These are phyloP conservation scores for Phytopythium ostracodes DNA, from an alignment of 352 stramenopile genomes.

Conservation along the genomic window DNA sequence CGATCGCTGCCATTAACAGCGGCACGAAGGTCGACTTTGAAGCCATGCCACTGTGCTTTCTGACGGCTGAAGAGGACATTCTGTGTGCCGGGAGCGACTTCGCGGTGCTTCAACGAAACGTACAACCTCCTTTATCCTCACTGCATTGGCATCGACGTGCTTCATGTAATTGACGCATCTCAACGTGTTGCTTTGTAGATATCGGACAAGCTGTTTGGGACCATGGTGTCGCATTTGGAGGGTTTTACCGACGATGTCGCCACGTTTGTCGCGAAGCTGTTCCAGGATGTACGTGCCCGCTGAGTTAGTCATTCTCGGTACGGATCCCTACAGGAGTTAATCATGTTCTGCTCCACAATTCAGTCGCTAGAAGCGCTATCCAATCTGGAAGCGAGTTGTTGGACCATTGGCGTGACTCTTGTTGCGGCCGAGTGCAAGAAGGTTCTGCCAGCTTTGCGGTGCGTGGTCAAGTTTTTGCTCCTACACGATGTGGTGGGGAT, in stretches of 20 bases:
- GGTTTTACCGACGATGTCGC: constrained; percentile 39
- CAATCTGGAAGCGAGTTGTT: constrained; percentile 55
- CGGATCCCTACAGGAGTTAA: background rate
- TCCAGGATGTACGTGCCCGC: constrained; percentile 26
- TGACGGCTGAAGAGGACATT: constrained; percentile 62
- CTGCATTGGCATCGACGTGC: background rate
- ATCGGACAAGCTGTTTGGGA: constrained; percentile 32
- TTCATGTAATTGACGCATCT: background rate
- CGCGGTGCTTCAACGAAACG: constrained; percentile 50
- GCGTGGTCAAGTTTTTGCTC: constrained; percentile 4
- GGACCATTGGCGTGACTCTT: constrained; percentile 48
- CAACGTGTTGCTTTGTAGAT: constrained; percentile 41
- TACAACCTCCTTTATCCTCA: constrained; percentile 15
- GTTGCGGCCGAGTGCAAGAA: constrained; percentile 85
- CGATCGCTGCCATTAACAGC: constrained; percentile 37
- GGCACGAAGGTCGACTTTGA: constrained; percentile 46
- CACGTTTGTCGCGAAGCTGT: constrained; percentile 46
- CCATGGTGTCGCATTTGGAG: constrained; percentile 29
- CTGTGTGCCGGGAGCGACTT: constrained; percentile 70
- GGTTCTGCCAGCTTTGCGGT: constrained; percentile 78
- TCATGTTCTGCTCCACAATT: background rate
- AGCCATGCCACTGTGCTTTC: constrained; percentile 32
- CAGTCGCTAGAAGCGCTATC: constrained; percentile 37
- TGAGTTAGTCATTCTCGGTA: background rate
- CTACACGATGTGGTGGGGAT: background rate